A percentile compares a stretch with the other conserved stretches of the same genome.
These are phyloP conservation scores for Lactarius trivialis DNA, from an alignment of 768 basidiomycete species.

Conservation along the genomic window DNA sequence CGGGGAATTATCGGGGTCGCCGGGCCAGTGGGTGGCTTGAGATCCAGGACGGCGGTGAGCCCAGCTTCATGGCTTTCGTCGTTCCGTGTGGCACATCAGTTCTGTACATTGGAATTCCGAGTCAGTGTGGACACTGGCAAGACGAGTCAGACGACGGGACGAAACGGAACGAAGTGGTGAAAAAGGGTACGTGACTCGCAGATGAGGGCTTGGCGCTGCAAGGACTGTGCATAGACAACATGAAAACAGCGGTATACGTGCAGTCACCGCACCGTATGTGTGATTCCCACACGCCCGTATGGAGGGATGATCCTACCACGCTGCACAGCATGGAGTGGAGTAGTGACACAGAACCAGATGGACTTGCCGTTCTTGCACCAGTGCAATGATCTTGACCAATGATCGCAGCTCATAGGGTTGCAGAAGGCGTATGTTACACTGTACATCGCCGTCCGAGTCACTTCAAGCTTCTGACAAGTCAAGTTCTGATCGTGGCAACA, in stretches of 20 bases:
- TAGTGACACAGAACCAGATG: not conserved
- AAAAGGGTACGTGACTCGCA: not conserved
- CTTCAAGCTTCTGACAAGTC: not conserved
- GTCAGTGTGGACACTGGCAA: too few relatives aligned
- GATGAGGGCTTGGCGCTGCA: too few relatives aligned
- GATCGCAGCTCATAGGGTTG: not conserved
- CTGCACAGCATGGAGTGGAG: not conserved
- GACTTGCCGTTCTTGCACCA: not conserved
- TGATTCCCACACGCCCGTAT: not conserved
- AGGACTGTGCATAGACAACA: not conserved
- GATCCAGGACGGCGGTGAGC: not conserved
- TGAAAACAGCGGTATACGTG: not conserved
- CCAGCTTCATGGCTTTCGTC: not conserved
- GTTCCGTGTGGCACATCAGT: not conserved
- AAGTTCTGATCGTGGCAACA: not conserved
- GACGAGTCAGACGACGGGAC: too few relatives aligned
- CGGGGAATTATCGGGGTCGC: not conserved
- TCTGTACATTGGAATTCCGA: too few relatives aligned
- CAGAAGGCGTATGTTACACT: not conserved
- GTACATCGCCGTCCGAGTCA: not conserved
- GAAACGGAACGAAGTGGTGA: not conserved
- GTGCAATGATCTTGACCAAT: not conserved
- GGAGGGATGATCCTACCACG: too few relatives aligned
- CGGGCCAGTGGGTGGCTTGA: not conserved
- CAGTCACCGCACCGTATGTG: not conserved